phyloP scores from a whole-genome alignment of 2,329 filamentous ascomycete genomes.

The Fusarium avenaceum region DNA sequence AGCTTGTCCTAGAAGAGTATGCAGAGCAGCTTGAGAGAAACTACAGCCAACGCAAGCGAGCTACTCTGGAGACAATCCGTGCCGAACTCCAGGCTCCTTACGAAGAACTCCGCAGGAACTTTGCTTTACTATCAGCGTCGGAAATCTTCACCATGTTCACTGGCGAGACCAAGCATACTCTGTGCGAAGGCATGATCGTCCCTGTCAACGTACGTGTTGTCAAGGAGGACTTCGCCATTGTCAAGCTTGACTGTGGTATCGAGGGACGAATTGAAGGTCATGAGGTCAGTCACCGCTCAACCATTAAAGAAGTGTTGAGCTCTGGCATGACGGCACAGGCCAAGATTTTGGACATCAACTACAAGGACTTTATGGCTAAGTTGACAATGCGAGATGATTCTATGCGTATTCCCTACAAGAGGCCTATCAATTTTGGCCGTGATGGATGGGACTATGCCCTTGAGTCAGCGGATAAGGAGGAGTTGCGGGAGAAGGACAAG shows the following conservation, averaged over 20 bases:
- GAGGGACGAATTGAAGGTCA: conserved; percentile 88
- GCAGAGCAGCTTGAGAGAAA: conserved; percentile 94
- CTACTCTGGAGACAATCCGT: conserved; percentile 95
- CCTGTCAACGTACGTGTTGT: conserved; percentile 89
- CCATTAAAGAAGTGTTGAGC: conserved; percentile 80
- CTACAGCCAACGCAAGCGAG: conserved; percentile 93
- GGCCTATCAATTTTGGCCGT: conserved; percentile 76
- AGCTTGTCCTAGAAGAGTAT: conserved; percentile 95
- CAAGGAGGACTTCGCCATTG: conserved; percentile 93
- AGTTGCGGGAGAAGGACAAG: conserved; percentile 87
- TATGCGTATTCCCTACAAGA: conserved; percentile 78
- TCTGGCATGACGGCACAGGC: conserved; percentile 88
- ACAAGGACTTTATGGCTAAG: conserved; percentile 85
- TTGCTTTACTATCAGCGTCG: conserved; percentile 75
- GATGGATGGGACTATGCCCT: conserved; percentile 90
- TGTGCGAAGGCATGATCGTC: conserved; percentile 92
- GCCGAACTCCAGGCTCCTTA: conserved; percentile 93
- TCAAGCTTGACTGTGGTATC: conserved; percentile 92
- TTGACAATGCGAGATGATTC: conserved; percentile 87
- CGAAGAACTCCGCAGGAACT: conserved; percentile 90
- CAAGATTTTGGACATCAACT: conserved; percentile 89
- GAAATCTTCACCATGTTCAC: conserved; percentile 98
- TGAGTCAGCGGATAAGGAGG: conserved; percentile 85
- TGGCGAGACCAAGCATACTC: conserved; percentile 86
- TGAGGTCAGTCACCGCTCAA: conserved; percentile 81